Conservation (phyloP, 495 filamentous ascomycete genomes). For the Neurospora sp. region DNA sequence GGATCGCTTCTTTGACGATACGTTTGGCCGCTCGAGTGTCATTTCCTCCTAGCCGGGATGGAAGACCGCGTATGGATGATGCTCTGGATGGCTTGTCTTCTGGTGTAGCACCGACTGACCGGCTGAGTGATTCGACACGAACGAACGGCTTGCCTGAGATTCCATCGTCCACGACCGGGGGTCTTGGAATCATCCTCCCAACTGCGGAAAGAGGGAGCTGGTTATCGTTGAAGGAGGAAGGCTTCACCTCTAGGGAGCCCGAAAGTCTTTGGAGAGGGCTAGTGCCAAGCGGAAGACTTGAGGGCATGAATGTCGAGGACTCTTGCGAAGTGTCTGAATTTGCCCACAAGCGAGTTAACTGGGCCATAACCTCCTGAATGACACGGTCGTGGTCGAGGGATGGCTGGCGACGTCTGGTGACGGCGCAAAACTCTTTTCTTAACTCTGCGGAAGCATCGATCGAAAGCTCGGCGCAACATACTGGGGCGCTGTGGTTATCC, state of each 20-base stretch:
- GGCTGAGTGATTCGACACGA: conserved; percentile 21
- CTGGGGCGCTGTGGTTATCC: conserved; percentile 6
- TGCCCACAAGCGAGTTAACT: conserved; percentile 16
- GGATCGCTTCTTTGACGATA: neutral
- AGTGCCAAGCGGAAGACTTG: conserved; percentile 5
- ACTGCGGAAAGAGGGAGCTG: conserved; percentile 1
- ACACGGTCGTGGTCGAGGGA: conserved; percentile 30
- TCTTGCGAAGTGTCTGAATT: conserved; percentile 1
- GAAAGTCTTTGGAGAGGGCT: conserved; percentile 7
- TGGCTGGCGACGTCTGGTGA: conserved; percentile 28
- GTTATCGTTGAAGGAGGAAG: neutral
- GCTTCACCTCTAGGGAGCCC: neutral
- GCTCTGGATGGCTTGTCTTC: conserved; percentile 9
- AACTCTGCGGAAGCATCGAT: conserved; percentile 35
- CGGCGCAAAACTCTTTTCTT: conserved; percentile 33
- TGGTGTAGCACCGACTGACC: conserved; percentile 7
- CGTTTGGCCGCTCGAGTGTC: neutral
- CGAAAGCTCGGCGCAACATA: conserved; percentile 33
- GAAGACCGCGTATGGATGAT: neutral
- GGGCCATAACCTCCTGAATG: conserved; percentile 32
- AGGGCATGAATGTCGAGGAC: neutral
- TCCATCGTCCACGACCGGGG: conserved; percentile 30
- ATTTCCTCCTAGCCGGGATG: neutral
- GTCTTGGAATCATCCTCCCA: conserved; percentile 12
- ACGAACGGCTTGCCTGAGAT: conserved; percentile 38